A percentile compares a stretch with the other conserved stretches of the same genome.
phyloP scores from a whole-genome alignment of 2,329 filamentous ascomycete genomes.

The Cordyceps javanica region DNA sequence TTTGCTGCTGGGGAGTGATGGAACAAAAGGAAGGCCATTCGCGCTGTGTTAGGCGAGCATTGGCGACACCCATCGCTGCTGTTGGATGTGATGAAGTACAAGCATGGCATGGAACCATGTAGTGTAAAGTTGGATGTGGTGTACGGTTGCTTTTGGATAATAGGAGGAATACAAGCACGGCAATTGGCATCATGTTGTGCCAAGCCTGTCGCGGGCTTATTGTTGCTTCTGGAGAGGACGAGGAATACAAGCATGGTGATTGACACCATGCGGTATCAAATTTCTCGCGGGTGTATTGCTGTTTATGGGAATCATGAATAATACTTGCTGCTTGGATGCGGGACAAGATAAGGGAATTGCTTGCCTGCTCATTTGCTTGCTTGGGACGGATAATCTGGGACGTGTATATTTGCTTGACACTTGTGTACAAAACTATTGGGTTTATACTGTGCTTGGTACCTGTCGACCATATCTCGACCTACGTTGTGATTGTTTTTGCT shows the following conservation, averaged over 20 bases:
- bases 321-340: neutral
- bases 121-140: neutral
- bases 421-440: neutral
- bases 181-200: no score
- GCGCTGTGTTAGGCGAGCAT: no score
- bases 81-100: neutral
- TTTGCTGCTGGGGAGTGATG: neutral
- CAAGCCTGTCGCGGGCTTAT: no score
- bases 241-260: no score
- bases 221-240: no score
- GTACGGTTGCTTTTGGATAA: neutral
- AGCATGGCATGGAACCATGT: neutral
- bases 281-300: no score
- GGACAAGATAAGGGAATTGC: neutral
- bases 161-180: no score
- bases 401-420: neutral
- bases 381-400: neutral
- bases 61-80: no score
- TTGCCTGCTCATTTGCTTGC: neutral
- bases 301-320: neutral
- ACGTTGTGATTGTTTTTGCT: no score
- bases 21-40: no score
- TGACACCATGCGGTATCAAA: no score
- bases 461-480: neutral
- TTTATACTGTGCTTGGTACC: neutral